Evolutionary conservation across 2,329 filamentous ascomycete species (phyloP), one percentile per base, ranked within the genome.

Genomic region (Aspergillus pseudoglaucus): DNA sequence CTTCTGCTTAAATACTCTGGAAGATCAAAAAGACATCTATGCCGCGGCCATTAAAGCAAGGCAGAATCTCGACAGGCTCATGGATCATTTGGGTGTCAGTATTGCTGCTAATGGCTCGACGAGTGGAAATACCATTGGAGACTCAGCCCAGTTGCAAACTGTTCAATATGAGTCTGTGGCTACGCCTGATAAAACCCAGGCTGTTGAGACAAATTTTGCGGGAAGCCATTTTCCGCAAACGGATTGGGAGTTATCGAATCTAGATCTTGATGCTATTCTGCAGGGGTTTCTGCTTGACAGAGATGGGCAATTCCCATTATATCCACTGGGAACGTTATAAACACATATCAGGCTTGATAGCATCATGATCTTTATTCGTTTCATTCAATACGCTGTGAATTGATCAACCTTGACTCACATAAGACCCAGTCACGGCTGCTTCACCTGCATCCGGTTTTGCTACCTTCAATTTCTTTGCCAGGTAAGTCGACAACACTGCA

Each of bases 241-340:
- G 20, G 50, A 51, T 22, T 53, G 55, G 47, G 57, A 53, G 17
- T 33, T 59, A 15, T 59, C 58, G 1, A 57, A 59, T 42, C 38
- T 61, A 3, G 59, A 61, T 30, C 53, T 61, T 25, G 59, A 61
- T 35, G 58, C 59, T 6, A 61, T 61, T 38, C 56, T 58, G 4
- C 53, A 61, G 40, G 57, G 59, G 4, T 61, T 61, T 40, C 54
- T 56, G 27, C 51, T 59, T 41, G 58, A 59, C 35, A 45, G 53
- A 7, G 57, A 59, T 42, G 40, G 56, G 14, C 51, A 55, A 46
- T 57, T 54, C 30, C 46, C 57, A 3, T 55, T 56, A 54, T 53
- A 56, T 25, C 53, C 55, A 3, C 44, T 56, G 3, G 55, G 55
- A 2, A 48, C 35, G 1, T 17, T 53, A 6, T 57, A 12, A 53